Base-by-base conservation (phyloP, 257 asterid genomes). In the Gardenia jasminoides region DNA sequence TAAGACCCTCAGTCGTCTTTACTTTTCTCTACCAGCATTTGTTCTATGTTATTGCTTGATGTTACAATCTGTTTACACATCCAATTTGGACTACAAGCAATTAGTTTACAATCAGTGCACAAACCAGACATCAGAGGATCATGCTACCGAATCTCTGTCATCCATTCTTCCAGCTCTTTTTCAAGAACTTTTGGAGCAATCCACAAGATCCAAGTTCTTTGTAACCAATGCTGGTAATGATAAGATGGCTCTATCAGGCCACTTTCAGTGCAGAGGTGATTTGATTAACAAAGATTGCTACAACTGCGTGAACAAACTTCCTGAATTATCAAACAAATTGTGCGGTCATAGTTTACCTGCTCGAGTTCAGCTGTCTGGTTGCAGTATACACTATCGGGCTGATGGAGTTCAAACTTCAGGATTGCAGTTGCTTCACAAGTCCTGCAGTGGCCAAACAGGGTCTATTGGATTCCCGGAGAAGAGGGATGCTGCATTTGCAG, bases 361-460 rank as follows among this genome's bases (percentile, higher is more conserved):
- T 69, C 81, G 94, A 74, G 87, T 92, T 78, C 97, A 92, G 80
- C 91, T 91, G 22, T 77, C 84, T 4, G 96, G 97, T 3, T 92
- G 97, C 72, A 88, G 84, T 41, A 74, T 87, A 36, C 93, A 82
- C 67, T 91, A 88, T 61, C 86, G 86, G 66, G 85, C 77, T 12
- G 97, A 92, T 7, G 85, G 79, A 75, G 73, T 61, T 20, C 84
- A 74, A 76, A 73, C 68, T 15, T 80, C 80, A 0, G 10, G 87
- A 24, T 44, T 80, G 0, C 75, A 82, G 30, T 15, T 88, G 48
- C 92, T 88, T 77, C 91, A 91, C 80, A 77, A 67, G 85, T 78
- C 56, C 2, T 92, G 97, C 81, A 83, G 96, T 67, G 31, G 28
- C 10, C 66, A 48, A 58, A 62, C 81, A 31, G 79, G 56, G 46